Evolutionary conservation across 192 early-diverging fungal genomes (phyloP), one percentile per base, ranked within the genome.

Genomic region (Coemansia sp.): DNA sequence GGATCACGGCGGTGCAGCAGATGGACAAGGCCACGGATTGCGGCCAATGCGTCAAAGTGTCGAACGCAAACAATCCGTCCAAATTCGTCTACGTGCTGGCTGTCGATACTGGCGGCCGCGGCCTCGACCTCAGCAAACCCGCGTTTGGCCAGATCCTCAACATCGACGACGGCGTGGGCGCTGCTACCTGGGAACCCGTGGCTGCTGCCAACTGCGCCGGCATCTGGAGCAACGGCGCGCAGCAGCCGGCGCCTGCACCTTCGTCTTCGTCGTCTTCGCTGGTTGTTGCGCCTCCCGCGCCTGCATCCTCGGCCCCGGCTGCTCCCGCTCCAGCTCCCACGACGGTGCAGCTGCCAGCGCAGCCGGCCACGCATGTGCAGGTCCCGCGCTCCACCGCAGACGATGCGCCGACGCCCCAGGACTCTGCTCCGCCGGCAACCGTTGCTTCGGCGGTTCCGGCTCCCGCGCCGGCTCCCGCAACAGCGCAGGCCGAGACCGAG

Each of bases 81-180:
- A 85, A 79, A 55, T 85, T 50, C 17, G 69, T 83, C 48, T 81
- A 87, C 20, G 86, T 86, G 43, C 51, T 87, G 38, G 86, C 81
- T 3, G 84, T 87, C 8, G 86, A 87, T 54, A 77, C 76, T 4
- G 86, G 86, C 19, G 86, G 86, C 1, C 53, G 62, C 3, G 86
- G 86, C 12, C 63, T 87, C 20, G 85, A 86, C 45, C 69, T 87
- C 45, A 85, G 84, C 66, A 72, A 76, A 41, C 74, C 75, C 19
- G 63, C 77, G 57, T 87, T 86, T 67, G 70, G 77, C 12, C 50
- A 76, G 50, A 57, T 87, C 40, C 85, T 87, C 43, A 66, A 78
- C 5, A 81, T 86, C 20, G 69, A 71, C 32, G 72, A 74, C 50
- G 85, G 85, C 55, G 58, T 81, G 6, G 81, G 76, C 7, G 72